A percentile compares a stretch with the other conserved stretches of the same genome.
phyloP scores from a whole-genome alignment of 805 yeast species.

The Hanseniaspora meyeri region DNA sequence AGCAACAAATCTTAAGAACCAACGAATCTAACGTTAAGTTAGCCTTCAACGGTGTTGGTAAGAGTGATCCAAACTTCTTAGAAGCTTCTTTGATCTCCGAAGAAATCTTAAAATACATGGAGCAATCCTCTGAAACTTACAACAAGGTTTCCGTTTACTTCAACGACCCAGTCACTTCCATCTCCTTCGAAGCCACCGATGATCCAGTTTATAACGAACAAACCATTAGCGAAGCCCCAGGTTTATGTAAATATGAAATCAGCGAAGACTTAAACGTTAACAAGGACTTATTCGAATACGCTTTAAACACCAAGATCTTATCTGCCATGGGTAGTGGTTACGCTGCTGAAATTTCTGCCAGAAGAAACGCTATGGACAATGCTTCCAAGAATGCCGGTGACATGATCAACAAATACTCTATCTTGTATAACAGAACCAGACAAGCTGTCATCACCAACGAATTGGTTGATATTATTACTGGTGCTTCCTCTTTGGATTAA shows the following conservation, averaged over 20 bases:
- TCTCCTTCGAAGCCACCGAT: slow-evolving; percentile 74
- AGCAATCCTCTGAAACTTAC: slow-evolving; percentile 32
- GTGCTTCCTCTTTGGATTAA: slow-evolving; percentile 96
- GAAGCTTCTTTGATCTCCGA: slow-evolving; percentile 86
- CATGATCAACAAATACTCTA: slow-evolving; percentile 91
- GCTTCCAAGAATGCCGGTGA: slow-evolving; percentile 99
- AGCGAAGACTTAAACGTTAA: slow-evolving; percentile 59
- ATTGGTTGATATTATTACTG: slow-evolving; percentile 97
- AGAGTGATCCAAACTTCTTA: slow-evolving; percentile 85
- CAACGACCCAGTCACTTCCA: slow-evolving; percentile 79
- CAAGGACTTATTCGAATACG: slow-evolving; percentile 67
- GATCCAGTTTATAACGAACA: slow-evolving; percentile 55
- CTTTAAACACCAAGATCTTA: slow-evolving; percentile 78
- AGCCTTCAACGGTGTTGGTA: slow-evolving; percentile 84
- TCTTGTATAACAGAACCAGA: slow-evolving; percentile 97
- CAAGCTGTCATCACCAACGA: slow-evolving; percentile 99
- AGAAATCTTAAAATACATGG: slow-evolving; percentile 49
- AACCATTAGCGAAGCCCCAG: slow-evolving; percentile 73
- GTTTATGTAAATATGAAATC: slow-evolving; percentile 68
- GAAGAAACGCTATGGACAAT: slow-evolving; percentile 99
- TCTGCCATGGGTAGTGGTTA: slow-evolving; percentile 95
- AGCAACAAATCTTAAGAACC: slow-evolving; percentile 77
- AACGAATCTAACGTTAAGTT: slow-evolving; percentile 55
- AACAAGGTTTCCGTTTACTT: slow-evolving; percentile 66
- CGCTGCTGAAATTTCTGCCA: slow-evolving; percentile 94